Evolutionary conservation across 2,329 filamentous ascomycete species (phyloP), one percentile per base, ranked within the genome.

Genomic region (Calonectria montana): DNA sequence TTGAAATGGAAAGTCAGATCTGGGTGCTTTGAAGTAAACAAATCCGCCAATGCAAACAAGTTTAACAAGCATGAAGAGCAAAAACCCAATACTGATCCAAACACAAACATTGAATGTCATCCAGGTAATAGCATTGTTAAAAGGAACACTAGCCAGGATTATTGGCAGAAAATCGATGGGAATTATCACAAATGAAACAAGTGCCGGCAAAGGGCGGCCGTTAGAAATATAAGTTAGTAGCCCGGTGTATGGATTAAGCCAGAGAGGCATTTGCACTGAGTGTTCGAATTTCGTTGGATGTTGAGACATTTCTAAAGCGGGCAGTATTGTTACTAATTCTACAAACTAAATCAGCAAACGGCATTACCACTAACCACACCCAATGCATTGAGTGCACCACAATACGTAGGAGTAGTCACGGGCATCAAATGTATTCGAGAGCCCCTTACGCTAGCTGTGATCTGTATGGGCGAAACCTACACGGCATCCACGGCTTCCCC

Each of bases 111-210:
- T 65, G 29, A 39, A 65, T 29, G 45, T 65, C 4, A 29, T 41
- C 62, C 45, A 65, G 3, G 45, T 48, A 35, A 65, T 65, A n/a
- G 45, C 62, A 18, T 65, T 53, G 29, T 39, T 65, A 29, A 65
- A 53, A 29, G 62, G 62, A 23, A 65, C 43, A 9, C 50, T 65
- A 10, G 62, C 62, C 16, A 65, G 21, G 13, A 45, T n/a, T 25
- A 65, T 65, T n/a, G 62, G 62, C 18, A 65, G n/a, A 21, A 65
- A 65, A 12, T 65, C 62, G 45, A 43, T 53, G 21, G 50, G 29
- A 4, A 65, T 31, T 1, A 29, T 50, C 31, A 37, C n/a, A 18
- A 41, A 21, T n/a, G 62, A 65, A 21, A 53, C 29, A n/a, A 53
- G 27, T 21, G 62, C 45, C 3, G 50, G 29, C 21, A 53, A 13